Conservation (phyloP, 2,329 filamentous ascomycete genomes). For the Stachybotrys elegans region DNA sequence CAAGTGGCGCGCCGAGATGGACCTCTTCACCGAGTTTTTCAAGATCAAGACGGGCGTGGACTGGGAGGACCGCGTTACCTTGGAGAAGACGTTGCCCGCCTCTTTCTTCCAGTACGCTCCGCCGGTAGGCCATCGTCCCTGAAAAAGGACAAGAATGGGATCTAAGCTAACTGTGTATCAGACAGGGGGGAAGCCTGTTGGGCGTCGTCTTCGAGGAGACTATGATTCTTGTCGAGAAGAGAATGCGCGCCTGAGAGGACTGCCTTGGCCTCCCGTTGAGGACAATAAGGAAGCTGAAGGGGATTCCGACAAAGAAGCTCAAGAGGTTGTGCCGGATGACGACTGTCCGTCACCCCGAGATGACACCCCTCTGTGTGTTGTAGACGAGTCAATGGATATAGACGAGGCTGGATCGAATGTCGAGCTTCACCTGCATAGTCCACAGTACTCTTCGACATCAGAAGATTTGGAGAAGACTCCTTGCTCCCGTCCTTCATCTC, state of each 20-base stretch:
- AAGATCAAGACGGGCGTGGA: constrained; percentile 47
- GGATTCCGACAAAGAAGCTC: neutral
- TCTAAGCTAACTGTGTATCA: constrained; percentile 11
- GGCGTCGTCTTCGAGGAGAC: constrained; percentile 24
- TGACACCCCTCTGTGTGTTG: no score
- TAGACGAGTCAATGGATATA: no score
- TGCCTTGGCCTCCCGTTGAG: constrained; percentile 16
- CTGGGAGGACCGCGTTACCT: constrained; percentile 52
- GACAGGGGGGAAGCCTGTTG: constrained; percentile 32
- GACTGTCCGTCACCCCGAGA: no score
- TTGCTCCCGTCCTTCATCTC: no score
- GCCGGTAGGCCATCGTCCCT: constrained; percentile 32
- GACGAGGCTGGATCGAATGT: no score
- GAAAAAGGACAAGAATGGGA: neutral
- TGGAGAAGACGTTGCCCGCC: constrained; percentile 22
- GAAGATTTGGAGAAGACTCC: no score
- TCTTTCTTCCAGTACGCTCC: constrained; percentile 39
- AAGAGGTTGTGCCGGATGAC: constrained; percentile 3
- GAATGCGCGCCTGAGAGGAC: constrained; percentile 24
- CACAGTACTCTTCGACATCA: no score
- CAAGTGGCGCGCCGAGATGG: constrained; percentile 38
- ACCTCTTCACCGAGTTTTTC: constrained; percentile 54
- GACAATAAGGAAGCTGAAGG: constrained; percentile 1
- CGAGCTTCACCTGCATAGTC: no score
- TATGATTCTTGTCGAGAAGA: constrained; percentile 27